Conservation (phyloP, 1,284 basidiomycete species). For the Cryptococcus sp. region DNA sequence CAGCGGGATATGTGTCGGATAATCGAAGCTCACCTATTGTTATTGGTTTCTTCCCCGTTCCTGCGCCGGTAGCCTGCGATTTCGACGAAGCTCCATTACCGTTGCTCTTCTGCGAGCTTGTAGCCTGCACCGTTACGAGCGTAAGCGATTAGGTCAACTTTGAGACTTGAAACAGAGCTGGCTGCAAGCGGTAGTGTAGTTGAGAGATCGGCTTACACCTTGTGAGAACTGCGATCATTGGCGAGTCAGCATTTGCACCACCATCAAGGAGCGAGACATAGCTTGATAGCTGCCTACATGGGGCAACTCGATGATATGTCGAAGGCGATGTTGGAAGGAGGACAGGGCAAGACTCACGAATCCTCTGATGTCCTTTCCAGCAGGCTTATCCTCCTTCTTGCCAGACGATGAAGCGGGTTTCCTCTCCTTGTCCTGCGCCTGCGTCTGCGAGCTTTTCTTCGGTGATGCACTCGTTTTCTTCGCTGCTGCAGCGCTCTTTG, state of each 20-base stretch:
- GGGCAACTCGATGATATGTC: background rate
- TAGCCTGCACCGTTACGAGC: background rate
- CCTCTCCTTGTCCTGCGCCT: constrained; percentile 21
- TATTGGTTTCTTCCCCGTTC: constrained; percentile 38
- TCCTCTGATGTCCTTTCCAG: constrained; percentile 19
- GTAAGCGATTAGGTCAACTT: no score
- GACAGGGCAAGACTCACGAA: constrained; percentile 16
- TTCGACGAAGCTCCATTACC: background rate
- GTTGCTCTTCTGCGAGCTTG: background rate
- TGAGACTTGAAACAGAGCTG: no score
- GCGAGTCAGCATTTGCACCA: no score
- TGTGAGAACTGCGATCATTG: no score
- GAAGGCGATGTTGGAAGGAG: background rate
- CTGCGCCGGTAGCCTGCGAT: constrained; percentile 7
- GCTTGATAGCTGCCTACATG: no score
- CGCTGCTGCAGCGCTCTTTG: background rate
- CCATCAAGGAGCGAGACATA: no score
- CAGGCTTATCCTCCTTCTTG: constrained; percentile 18
- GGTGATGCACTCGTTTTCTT: constrained; percentile 15
- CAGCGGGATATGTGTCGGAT: background rate
- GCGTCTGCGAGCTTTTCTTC: constrained; percentile 12
- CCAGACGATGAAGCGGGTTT: background rate
- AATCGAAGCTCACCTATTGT: constrained; percentile 29
- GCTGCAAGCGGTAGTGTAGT: no score
- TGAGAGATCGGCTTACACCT: no score